Evolutionary conservation across 345 rosid genomes (phyloP).

Genomic region (Aethionema arabicum): DNA sequence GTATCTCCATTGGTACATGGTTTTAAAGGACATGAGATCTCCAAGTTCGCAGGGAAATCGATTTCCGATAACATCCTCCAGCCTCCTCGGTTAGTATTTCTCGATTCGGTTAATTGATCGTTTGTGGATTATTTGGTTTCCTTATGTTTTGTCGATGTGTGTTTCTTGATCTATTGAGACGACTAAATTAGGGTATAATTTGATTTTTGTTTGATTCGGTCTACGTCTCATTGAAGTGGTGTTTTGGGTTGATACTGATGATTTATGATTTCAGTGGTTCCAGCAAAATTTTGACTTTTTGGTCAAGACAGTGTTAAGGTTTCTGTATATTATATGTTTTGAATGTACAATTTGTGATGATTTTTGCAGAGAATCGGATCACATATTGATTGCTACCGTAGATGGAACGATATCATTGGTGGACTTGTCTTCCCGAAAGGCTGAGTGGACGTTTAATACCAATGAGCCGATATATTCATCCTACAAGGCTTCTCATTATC

Average conservation of each 20-base stretch:
- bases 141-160: neutral
- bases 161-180: neutral
- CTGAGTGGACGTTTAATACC: constrained; percentile 53
- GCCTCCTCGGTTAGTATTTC: constrained; percentile 45
- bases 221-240: neutral
- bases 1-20: constrained; percentile 41
- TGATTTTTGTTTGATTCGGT: constrained; percentile 1
- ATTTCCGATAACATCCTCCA: constrained; percentile 41
- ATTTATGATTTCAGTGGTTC: constrained; percentile 12
- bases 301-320: constrained; percentile 8
- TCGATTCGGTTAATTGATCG: neutral
- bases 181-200: neutral
- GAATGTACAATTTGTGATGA: constrained; percentile 1
- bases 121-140: constrained; percentile 5
- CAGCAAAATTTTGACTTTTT: constrained; percentile 22
- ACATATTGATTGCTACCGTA: constrained; percentile 47
- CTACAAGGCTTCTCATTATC: constrained; percentile 50
- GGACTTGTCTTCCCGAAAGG: constrained; percentile 40
- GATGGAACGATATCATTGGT: constrained; percentile 57
- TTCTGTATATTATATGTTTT: neutral
- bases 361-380: constrained; percentile 40
- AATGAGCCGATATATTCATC: constrained; percentile 60
- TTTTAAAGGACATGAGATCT: constrained; percentile 40
- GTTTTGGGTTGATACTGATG: neutral
- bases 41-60: constrained; percentile 42